phyloP scores from a whole-genome alignment of 2,329 filamentous ascomycete genomes.

The Pyrenophora graminea region DNA sequence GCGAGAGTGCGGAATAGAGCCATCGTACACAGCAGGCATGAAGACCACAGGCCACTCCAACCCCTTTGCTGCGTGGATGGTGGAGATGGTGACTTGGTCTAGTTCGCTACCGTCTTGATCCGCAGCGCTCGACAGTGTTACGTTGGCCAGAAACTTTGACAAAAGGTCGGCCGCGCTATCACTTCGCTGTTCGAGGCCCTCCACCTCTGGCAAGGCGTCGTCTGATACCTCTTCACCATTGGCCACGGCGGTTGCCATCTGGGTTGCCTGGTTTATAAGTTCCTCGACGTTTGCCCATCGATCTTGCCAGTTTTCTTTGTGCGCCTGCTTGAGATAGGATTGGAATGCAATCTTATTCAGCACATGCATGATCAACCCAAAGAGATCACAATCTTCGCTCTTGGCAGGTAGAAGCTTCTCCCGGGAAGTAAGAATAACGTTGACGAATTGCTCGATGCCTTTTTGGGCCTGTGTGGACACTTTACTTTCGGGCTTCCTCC shows the following conservation, averaged over 20 bases:
- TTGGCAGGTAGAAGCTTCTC: constrained; percentile 58
- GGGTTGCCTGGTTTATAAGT: constrained; percentile 76
- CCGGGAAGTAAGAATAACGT: constrained; percentile 61
- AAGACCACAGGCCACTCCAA: constrained; percentile 97
- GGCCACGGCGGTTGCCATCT: constrained; percentile 61
- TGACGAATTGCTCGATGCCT: constrained; percentile 62
- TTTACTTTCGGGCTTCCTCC: constrained; percentile 56
- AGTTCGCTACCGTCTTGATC: constrained; percentile 65
- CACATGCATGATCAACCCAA: constrained; percentile 60
- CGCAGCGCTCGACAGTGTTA: constrained; percentile 71
- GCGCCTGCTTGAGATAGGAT: constrained; percentile 71
- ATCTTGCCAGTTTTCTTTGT: constrained; percentile 67
- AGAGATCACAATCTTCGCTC: constrained; percentile 44
- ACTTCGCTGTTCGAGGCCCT: constrained; percentile 67
- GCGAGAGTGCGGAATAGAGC: constrained; percentile 85
- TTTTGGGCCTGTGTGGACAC: constrained; percentile 60
- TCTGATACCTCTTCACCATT: constrained; percentile 48
- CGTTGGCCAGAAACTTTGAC: constrained; percentile 83
- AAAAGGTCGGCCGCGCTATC: constrained; percentile 65
- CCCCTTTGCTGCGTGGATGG: constrained; percentile 94
- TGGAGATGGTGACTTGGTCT: constrained; percentile 82
- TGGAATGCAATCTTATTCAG: constrained; percentile 71
- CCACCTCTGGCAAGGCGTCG: constrained; percentile 66
- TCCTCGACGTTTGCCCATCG: constrained; percentile 90
- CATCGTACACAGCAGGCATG: constrained; percentile 85